Evolutionary conservation across 495 filamentous ascomycete species (phyloP).

Genomic region (Aspergillus sclerotiicarbonarius): DNA sequence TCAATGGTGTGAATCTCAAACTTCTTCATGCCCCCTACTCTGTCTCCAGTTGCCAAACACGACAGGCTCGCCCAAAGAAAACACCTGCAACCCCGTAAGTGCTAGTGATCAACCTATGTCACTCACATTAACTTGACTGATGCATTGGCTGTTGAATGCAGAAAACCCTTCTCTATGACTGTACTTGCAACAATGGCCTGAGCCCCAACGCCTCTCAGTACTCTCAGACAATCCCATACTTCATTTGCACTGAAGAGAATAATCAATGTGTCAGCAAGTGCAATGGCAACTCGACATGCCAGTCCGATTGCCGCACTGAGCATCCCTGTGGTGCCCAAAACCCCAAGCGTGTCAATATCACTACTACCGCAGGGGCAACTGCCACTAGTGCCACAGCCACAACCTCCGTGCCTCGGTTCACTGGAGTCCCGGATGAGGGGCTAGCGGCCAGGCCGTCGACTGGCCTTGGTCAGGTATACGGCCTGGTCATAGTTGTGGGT

Average conservation of each 20-base stretch:
- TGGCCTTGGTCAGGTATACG: constrained; percentile 57
- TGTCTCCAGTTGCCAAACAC: constrained; percentile 66
- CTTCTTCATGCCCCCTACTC: constrained; percentile 68
- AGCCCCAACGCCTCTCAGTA: constrained; percentile 78
- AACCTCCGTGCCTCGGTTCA: constrained; percentile 31
- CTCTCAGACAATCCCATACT: constrained; percentile 84
- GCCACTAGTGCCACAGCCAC: constrained; percentile 37
- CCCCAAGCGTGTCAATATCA: constrained; percentile 61
- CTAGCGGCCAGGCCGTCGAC: constrained; percentile 37
- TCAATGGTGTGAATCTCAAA: constrained; percentile 69
- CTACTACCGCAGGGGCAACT: constrained; percentile 43
- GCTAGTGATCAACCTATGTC: neutral
- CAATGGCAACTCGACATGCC: constrained; percentile 55
- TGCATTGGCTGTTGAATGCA: constrained; percentile 29
- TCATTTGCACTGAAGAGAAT: constrained; percentile 70
- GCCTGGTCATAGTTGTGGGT: constrained; percentile 53
- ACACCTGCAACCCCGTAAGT: constrained; percentile 72
- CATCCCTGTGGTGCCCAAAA: constrained; percentile 79
- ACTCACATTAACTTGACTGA: neutral
- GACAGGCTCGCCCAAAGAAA: constrained; percentile 49
- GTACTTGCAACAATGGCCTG: constrained; percentile 70
- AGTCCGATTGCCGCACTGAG: constrained; percentile 60
- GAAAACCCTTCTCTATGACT: constrained; percentile 66
- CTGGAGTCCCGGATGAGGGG: constrained; percentile 28
- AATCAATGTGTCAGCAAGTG: constrained; percentile 69